A percentile compares a stretch with the other conserved stretches of the same genome.
Conservation (phyloP, 352 stramenopile species). For the Phytophthora podocarpi region DNA sequence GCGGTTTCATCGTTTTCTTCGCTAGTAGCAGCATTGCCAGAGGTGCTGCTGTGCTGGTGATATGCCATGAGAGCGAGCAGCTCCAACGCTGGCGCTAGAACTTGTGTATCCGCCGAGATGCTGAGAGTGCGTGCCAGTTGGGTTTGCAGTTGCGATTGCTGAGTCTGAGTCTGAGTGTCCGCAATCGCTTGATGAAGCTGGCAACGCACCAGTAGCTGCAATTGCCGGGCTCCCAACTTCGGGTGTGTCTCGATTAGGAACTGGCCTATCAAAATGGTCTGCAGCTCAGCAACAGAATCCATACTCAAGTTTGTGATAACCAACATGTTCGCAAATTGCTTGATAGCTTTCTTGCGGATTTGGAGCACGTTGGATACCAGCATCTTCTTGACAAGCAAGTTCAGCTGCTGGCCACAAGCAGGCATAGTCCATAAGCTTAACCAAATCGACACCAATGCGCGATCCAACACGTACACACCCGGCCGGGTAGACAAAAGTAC, state of each 20-base stretch:
- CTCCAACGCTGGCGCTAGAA: conserved; percentile 60
- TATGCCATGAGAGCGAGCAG: conserved; percentile 54
- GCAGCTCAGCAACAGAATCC: conserved; percentile 31
- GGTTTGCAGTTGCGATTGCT: conserved; percentile 25
- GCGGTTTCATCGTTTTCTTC: conserved; percentile 8
- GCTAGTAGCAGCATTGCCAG: conserved; percentile 4
- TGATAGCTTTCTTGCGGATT: conserved; percentile 65
- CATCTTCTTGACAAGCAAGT: conserved; percentile 37
- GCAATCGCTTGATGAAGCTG: conserved; percentile 28
- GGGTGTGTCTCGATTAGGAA: conserved; percentile 68
- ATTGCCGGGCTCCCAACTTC: conserved; percentile 59
- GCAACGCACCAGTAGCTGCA: conserved; percentile 56
- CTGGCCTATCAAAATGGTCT: conserved; percentile 49
- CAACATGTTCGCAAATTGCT: conserved; percentile 51
- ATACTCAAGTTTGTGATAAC: conserved; percentile 6
- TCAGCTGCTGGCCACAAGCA: conserved; percentile 9
- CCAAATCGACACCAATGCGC: conserved; percentile 54
- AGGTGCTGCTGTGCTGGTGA: conserved; percentile 11
- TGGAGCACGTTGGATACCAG: conserved; percentile 55
- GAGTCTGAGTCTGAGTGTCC: conserved; percentile 6
- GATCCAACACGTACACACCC: conserved; percentile 53
- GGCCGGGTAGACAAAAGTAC: conserved; percentile 31
- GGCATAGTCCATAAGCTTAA: conserved; percentile 37
- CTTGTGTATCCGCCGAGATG: conserved; percentile 51
- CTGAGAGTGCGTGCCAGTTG: conserved; percentile 36